A percentile compares a stretch with the other conserved stretches of the same genome.
These are phyloP conservation scores for Cyphellophora europaea DNA, from an alignment of 2,329 filamentous ascomycete species.

Conservation along the genomic window DNA sequence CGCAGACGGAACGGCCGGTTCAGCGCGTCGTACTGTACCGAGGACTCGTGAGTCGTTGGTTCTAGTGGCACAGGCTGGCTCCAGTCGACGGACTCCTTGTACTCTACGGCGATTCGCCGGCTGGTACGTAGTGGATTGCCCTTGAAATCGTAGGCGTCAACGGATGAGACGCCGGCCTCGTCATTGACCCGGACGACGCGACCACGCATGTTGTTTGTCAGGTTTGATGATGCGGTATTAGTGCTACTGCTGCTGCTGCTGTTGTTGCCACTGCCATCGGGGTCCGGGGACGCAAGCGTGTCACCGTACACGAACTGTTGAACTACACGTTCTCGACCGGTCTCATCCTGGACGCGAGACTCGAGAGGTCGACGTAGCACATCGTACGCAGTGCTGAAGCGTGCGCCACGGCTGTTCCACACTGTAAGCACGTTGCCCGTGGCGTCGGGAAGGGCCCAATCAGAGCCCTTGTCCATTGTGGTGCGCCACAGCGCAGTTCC, in stretches of 20 bases:
- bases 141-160: neutral
- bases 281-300: neutral
- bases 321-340: neutral
- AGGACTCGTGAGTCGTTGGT: too few relatives aligned
- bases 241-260: too few relatives aligned
- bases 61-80: neutral
- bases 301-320: neutral
- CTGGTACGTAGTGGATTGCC: neutral
- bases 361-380: neutral
- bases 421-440: neutral
- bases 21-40: neutral
- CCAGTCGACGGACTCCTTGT: slow-evolving; percentile 2
- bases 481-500: neutral
- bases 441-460: neutral
- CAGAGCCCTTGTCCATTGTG: neutral
- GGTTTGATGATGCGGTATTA: too few relatives aligned
- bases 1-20: too few relatives aligned
- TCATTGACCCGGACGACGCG: neutral
- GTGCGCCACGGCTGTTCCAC: neutral
- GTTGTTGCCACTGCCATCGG: neutral
- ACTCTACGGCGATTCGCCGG: neutral
- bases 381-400: neutral
- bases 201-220: neutral
- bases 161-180: neutral
- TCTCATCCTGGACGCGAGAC: neutral